Conservation (phyloP, 2,329 filamentous ascomycete species). For the Cladophialophora bantiana region DNA sequence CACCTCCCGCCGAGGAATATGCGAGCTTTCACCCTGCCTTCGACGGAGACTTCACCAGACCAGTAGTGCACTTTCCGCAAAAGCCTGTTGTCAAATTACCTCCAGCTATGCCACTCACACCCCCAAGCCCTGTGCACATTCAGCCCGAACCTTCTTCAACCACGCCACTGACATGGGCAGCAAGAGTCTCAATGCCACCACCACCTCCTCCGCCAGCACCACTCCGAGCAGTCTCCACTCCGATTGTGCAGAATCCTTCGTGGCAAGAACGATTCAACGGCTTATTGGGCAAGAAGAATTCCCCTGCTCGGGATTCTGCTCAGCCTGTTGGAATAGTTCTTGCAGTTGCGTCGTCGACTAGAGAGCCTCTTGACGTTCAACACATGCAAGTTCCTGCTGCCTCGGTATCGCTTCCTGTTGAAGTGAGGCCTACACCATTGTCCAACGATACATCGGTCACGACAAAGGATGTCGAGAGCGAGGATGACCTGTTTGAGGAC, state of each 20-base stretch:
- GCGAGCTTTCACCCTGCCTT: slow-evolving; percentile 64
- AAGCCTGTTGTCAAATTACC: slow-evolving; percentile 83
- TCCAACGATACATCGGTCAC: slow-evolving; percentile 47
- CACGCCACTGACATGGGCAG: slow-evolving; percentile 48
- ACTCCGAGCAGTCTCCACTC: slow-evolving; percentile 48
- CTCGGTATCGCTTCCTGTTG: slow-evolving; percentile 36
- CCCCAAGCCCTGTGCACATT: slow-evolving; percentile 36
- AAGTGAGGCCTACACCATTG: background rate
- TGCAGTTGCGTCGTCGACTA: slow-evolving; percentile 71
- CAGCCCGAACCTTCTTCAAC: slow-evolving; percentile 39
- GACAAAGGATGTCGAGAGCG: slow-evolving; percentile 75
- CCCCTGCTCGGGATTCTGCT: slow-evolving; percentile 46
- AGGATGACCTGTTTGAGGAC: slow-evolving; percentile 81
- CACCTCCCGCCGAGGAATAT: slow-evolving; percentile 65
- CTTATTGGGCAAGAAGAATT: slow-evolving; percentile 70
- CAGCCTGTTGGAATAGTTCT: slow-evolving; percentile 36
- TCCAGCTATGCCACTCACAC: slow-evolving; percentile 36
- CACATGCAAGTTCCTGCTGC: slow-evolving; percentile 30
- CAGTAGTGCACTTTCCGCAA: slow-evolving; percentile 65
- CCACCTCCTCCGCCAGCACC: slow-evolving; percentile 48
- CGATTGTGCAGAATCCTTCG: slow-evolving; percentile 55
- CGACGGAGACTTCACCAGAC: slow-evolving; percentile 57
- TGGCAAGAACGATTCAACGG: slow-evolving; percentile 70
- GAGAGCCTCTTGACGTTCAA: slow-evolving; percentile 67
- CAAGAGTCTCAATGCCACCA: slow-evolving; percentile 45